phyloP scores from a whole-genome alignment of 805 yeast species.

The Cyberlindnera bimundalis region DNA sequence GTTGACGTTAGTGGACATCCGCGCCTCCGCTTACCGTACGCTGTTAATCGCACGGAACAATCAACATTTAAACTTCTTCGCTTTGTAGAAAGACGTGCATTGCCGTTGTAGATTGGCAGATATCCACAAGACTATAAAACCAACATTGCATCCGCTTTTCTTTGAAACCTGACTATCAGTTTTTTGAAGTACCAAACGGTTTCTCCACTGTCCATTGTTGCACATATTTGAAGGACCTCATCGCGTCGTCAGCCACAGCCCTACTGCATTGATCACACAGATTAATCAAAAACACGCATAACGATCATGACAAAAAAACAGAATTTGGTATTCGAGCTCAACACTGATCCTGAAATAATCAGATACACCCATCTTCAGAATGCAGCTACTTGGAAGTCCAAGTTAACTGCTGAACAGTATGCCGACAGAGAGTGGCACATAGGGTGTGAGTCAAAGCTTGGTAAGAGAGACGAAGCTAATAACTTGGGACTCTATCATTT shows the following conservation, averaged over 20 bases:
- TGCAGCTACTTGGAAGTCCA: conserved; percentile 33
- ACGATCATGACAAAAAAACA: conserved; percentile 10
- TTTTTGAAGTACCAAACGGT: too few relatives aligned
- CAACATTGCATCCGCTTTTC: too few relatives aligned
- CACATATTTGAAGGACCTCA: too few relatives aligned
- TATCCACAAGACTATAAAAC: too few relatives aligned
- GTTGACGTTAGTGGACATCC: conserved; percentile 19
- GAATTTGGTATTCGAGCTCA: conserved; percentile 16
- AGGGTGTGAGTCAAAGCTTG: conserved; percentile 28
- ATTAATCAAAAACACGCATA: neutral
- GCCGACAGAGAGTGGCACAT: conserved; percentile 34
- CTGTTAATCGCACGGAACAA: neutral
- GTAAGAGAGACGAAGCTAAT: conserved; percentile 18
- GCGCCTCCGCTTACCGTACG: conserved; percentile 16
- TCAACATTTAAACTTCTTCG: too few relatives aligned
- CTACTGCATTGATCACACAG: too few relatives aligned
- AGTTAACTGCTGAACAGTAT: conserved; percentile 33
- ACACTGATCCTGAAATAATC: conserved; percentile 32
- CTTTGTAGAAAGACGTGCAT: too few relatives aligned
- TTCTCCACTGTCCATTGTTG: too few relatives aligned
- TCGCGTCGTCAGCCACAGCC: neutral
- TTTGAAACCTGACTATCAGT: too few relatives aligned
- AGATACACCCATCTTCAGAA: conserved; percentile 35
- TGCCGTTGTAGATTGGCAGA: too few relatives aligned
- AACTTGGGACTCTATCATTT: conserved; percentile 36